These are phyloP conservation scores for Moesziomyces globuligerus DNA, from an alignment of 1,284 basidiomycete genomes.

Conservation along the genomic window DNA sequence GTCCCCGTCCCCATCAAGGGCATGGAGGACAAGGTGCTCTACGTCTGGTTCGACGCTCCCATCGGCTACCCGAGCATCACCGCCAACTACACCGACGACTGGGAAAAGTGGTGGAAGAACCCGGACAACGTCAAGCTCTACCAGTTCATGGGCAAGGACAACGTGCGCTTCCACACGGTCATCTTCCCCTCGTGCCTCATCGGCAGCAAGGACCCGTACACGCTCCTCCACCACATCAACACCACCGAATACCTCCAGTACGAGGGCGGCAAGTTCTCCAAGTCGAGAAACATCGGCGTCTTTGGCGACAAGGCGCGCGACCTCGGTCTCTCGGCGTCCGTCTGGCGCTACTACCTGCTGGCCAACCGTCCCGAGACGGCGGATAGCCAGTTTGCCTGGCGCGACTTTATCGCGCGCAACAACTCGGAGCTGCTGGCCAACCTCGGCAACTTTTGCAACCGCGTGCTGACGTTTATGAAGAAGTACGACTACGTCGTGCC, in stretches of 20 bases:
- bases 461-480: slow-evolving; percentile 89
- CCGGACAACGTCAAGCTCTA: slow-evolving; percentile 89
- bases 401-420: slow-evolving; percentile 91
- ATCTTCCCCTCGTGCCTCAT: slow-evolving; percentile 92
- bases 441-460: slow-evolving; percentile 98
- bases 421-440: slow-evolving; percentile 96
- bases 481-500: slow-evolving; percentile 83
- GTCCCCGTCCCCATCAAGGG: slow-evolving; percentile 85
- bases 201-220: slow-evolving; percentile 91
- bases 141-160: slow-evolving; percentile 87
- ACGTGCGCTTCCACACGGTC: slow-evolving; percentile 97
- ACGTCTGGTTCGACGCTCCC: slow-evolving; percentile 94
- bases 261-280: slow-evolving; percentile 98
- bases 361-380: slow-evolving; percentile 92
- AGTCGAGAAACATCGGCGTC: slow-evolving; percentile 94
- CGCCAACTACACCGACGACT: slow-evolving; percentile 90
- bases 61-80: slow-evolving; percentile 99
- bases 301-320: slow-evolving; percentile 95
- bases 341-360: slow-evolving; percentile 97
- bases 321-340: slow-evolving; percentile 89
- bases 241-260: slow-evolving; percentile 98
- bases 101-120: slow-evolving; percentile 98
- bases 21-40: slow-evolving; percentile 95
- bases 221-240: slow-evolving; percentile 90
- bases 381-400: slow-evolving; percentile 97